Base-by-base conservation (phyloP, 306 rosid species). In the Vigna unguiculata region DNA sequence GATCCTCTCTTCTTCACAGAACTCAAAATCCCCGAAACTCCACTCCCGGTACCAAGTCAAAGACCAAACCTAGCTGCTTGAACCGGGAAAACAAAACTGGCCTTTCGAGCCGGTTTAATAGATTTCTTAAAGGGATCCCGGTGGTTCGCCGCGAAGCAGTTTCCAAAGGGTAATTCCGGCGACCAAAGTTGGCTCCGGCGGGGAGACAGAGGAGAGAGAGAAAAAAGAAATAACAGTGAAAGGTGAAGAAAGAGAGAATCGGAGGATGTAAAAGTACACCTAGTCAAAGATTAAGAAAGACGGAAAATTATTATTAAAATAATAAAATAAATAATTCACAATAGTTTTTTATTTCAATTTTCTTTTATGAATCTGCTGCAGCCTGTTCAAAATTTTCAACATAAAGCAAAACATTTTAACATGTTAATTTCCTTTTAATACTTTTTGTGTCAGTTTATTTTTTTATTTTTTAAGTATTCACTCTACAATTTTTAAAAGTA, bases 281-380 rank as follows among this genome's bases (percentile, higher is more conserved):
- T 66, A 72, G 97, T 91, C 95, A 88, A 90, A 88, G 87, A 60
- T 57, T 71, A 60, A 77, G 62, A 85, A 86, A 60, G 72, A 52
- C 54, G 69, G 11, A 32, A 17, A 38, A 55, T 21, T 43, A 41
- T 6, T 30, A 30, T 10, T 49, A 30, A 51, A 62, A 53, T 30
- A 57, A 11, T n/a, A 75, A 80, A 68, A 45, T 46, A 69, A 19
- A 8, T 40, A 7, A 46, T 13, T 60, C 34, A 68, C 57, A 32
- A 69, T 20, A 38, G 0, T 38, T 8, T 7, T 32, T 30, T 32
- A 36, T 63, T 36, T 38, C 7, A 17, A 34, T 34, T 9, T 36
- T 36, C 14, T 17, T 38, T 17, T 36, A n/a, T 63, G 47, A 36
- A 36, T 36, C 30, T 38, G 28, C 30, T 38, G 28, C 47, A 32